phyloP scores from a whole-genome alignment of 2,329 filamentous ascomycete genomes.

The Rugonectria rugulosa region DNA sequence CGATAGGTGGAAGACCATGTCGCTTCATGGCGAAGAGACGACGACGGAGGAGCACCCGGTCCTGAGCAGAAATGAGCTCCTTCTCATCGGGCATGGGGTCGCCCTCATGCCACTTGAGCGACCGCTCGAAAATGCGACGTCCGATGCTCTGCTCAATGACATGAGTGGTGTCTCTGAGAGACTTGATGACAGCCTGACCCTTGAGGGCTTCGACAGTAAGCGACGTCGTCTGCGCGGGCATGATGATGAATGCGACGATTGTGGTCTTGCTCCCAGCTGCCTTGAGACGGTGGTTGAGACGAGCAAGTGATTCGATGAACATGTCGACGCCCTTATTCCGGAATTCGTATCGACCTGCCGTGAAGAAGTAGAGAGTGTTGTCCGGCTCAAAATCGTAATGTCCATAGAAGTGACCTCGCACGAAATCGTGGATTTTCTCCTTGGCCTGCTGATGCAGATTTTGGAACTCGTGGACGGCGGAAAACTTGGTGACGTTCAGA shows the following conservation, averaged over 20 bases:
- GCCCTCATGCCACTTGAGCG: constrained; percentile 94
- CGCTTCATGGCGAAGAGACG: constrained; percentile 97
- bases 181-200: constrained; percentile 97
- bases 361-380: constrained; percentile 98
- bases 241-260: constrained; percentile 97
- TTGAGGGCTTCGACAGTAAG: constrained; percentile 95
- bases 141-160: constrained; percentile 93
- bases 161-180: constrained; percentile 88
- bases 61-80: constrained; percentile 89
- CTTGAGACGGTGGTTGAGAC: constrained; percentile 94
- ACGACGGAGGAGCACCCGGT: constrained; percentile 90
- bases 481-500: constrained; percentile 96
- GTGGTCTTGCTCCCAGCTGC: constrained; percentile 85
- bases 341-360: constrained; percentile 95
- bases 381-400: constrained; percentile 97
- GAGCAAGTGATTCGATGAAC: constrained; percentile 97
- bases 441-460: constrained; percentile 97
- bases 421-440: constrained; percentile 98
- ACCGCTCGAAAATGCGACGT: constrained; percentile 92
- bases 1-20: constrained; percentile 87
- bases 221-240: constrained; percentile 96
- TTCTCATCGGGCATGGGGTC: constrained; percentile 95
- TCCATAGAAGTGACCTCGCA: constrained; percentile 97
- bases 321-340: constrained; percentile 99
- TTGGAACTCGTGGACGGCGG: constrained; percentile 98